A percentile compares a stretch with the other conserved stretches of the same genome.
These are phyloP conservation scores for Citrullus colocynthis DNA, from an alignment of 306 rosid species.

Conservation along the genomic window DNA sequence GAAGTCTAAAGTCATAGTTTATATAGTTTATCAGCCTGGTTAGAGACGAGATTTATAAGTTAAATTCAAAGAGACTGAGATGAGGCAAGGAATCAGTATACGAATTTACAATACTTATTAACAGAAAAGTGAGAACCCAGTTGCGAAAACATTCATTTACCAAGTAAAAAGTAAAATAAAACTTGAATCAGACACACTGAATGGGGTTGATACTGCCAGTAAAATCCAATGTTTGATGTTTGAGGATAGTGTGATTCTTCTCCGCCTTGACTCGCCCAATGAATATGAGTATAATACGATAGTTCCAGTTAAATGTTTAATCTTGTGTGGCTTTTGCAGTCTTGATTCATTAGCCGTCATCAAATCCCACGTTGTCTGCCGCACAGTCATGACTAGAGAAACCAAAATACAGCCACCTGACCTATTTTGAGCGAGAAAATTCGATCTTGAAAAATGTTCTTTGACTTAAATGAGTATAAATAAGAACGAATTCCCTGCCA, in stretches of 20 bases:
- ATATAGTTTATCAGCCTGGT: no score
- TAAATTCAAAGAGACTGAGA: background rate
- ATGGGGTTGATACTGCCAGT: background rate
- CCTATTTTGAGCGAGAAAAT: background rate
- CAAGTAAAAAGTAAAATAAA: background rate
- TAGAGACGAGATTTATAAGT: no score
- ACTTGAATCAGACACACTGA: background rate
- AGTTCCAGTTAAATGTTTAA: background rate
- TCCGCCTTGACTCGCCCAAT: background rate
- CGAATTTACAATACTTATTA: background rate
- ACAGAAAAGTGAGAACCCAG: background rate
- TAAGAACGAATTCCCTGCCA: background rate
- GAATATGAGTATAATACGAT: background rate
- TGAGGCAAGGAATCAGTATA: background rate
- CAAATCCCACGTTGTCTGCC: background rate
- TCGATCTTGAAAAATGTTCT: background rate
- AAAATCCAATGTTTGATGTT: background rate
- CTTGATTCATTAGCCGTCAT: background rate
- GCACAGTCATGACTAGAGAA: background rate
- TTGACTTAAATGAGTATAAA: background rate
- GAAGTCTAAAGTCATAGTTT: no score
- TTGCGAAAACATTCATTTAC: background rate
- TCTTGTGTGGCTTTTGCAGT: background rate
- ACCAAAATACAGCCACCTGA: background rate
- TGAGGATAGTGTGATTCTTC: background rate